Base-by-base conservation (phyloP, 345 rosid genomes). In the Nephelium lappaceum region DNA sequence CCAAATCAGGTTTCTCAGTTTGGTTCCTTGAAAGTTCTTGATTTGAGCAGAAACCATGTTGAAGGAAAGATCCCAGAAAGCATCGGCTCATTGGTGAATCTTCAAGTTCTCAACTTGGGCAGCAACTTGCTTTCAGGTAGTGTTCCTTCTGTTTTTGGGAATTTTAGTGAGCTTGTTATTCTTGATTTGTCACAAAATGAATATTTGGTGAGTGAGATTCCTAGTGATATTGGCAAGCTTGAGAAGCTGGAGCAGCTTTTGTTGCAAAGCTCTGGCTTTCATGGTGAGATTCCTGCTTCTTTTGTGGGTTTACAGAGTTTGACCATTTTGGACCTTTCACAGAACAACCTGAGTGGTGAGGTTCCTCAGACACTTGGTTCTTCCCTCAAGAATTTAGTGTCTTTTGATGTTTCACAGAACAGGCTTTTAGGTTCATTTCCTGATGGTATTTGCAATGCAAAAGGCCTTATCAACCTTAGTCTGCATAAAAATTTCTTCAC, bases 131-230 rank as follows among this genome's bases (percentile, higher is more conserved):
- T 95, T 57, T 85, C 96, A 39, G 99, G 99, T 77, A 72, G 27
- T 14, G 87, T 93, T 75, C 95, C 99, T 88, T n/a, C 55, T 72
- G 81, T 85, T 21, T 87, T 90, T 81, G 93, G 86, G 70, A 93
- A 95, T 45, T 81, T 93, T 67, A 90, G 88, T 14, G 91, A 92
- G 81, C 97, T 95, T 74, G n/a, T 73, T 76, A 83, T 87, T 68
- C 95, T 93, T 87, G 98, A 95, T 83, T 79, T 95, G 88, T 95
- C 98, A 62, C 85, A 86, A 75, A 95, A 95, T 83, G 75, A 82
- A 19, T 89, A 84, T 74, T 80, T 95, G 84, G 85, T 77, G 80
- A 87, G 97, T 76, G 89, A 84, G 83, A 89, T 95, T 77, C 95
- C 95, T 53, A 72, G 81, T 76, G 93, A 83, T 38, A 84, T 93